Percentiles rank a stretch among this genome's conserved stretches.
Evolutionary conservation across 2,329 filamentous ascomycete genomes (phyloP).

Genomic region (Colletotrichum tamarilloi): DNA sequence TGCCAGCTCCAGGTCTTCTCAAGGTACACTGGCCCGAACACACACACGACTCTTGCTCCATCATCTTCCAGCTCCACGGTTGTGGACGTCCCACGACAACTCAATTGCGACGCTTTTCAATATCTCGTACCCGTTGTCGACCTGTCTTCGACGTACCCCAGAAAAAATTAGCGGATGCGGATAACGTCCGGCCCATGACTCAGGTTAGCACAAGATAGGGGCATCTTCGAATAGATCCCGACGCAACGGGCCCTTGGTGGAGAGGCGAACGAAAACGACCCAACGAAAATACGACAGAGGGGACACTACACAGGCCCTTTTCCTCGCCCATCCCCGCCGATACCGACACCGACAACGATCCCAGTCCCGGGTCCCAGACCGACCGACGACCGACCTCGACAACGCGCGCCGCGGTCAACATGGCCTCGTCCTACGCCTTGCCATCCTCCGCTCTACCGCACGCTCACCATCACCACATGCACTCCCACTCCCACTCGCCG

Average conservation of each 20-base stretch:
- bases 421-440: constrained; percentile 65
- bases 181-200: constrained; percentile 18
- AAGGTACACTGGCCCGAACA: background rate
- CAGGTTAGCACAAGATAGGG: constrained; percentile 8
- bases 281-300: constrained; percentile 20
- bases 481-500: constrained; percentile 52
- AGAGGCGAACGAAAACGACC: constrained; percentile 23
- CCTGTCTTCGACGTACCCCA: background rate
- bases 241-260: constrained; percentile 29
- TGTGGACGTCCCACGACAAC: constrained; percentile 15
- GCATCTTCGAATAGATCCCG: constrained; percentile 9
- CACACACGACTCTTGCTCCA: constrained; percentile 10
- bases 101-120: constrained; percentile 7
- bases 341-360: constrained; percentile 17
- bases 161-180: background rate
- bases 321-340: constrained; percentile 23
- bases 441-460: constrained; percentile 63
- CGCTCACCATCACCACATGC: constrained; percentile 55
- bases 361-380: constrained; percentile 18
- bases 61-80: constrained; percentile 14
- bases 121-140: background rate
- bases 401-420: constrained; percentile 38
- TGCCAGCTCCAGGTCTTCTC: background rate
- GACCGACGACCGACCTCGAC: constrained; percentile 26
- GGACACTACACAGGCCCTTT: constrained; percentile 5